Conservation (phyloP, 371 early-diverging fungal genomes). For the Catenaria anguillulae region DNA sequence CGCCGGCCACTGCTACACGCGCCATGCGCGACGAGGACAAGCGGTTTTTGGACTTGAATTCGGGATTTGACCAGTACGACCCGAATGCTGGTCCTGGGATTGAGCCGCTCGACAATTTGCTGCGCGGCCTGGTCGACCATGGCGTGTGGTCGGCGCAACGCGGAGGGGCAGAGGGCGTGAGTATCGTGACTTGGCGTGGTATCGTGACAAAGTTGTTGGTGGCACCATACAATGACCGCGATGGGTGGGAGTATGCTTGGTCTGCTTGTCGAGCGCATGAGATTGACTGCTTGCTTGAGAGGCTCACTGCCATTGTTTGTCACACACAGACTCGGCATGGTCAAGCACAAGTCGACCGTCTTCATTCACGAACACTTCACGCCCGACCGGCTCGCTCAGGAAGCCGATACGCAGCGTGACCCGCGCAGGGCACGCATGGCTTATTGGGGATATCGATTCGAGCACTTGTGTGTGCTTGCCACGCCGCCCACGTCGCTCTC, state of each 20-base stretch:
- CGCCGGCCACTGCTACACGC: not conserved
- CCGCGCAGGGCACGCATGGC: conserved; percentile 49
- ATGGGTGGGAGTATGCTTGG: conserved; percentile 43
- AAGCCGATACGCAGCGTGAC: conserved; percentile 16
- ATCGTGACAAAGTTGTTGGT: conserved; percentile 70
- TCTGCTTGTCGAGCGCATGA: too few species aligned
- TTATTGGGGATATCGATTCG: conserved; percentile 66
- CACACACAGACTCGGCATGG: conserved; percentile 36
- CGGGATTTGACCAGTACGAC: conserved; percentile 17
- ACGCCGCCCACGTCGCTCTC: conserved; percentile 23
- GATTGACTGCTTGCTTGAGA: too few species aligned
- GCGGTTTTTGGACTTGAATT: conserved; percentile 16
- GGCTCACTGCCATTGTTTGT: too few species aligned
- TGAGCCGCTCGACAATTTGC: conserved; percentile 6
- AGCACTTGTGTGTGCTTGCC: conserved; percentile 25
- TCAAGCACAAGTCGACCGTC: conserved; percentile 30
- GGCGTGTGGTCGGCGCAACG: conserved; percentile 3
- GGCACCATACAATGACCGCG: conserved; percentile 54
- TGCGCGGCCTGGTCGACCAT: not conserved
- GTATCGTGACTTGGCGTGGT: conserved; percentile 50
- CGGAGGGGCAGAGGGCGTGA: conserved; percentile 1
- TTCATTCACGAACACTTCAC: conserved; percentile 61
- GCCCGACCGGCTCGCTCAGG: conserved; percentile 23
- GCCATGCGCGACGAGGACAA: conserved; percentile 21
- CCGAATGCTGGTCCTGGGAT: not conserved